Evolutionary conservation across 2,329 filamentous ascomycete species (phyloP).

Genomic region (Aureobasidium sp.): DNA sequence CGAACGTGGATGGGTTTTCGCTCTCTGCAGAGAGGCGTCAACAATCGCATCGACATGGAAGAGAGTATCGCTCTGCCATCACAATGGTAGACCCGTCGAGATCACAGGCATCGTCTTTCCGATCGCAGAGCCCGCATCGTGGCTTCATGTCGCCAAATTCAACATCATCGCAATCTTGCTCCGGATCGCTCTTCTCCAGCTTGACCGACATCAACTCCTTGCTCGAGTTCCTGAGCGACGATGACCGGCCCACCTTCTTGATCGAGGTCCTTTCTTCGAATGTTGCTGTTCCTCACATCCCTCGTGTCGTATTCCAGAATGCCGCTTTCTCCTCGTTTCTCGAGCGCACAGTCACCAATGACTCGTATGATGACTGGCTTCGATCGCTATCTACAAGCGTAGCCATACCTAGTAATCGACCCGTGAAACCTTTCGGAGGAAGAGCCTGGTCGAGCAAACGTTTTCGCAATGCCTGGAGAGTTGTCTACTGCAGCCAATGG

Average conservation of each 20-base stretch:
- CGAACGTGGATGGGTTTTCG: background rate
- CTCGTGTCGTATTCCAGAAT: constrained; percentile 12
- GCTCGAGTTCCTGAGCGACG: constrained; percentile 6
- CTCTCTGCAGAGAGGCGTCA: background rate
- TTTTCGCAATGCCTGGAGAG: constrained; percentile 8
- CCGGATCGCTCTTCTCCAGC: constrained; percentile 1
- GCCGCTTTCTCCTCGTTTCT: constrained; percentile 1
- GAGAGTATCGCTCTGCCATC: background rate
- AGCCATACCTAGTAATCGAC: background rate
- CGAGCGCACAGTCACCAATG: background rate
- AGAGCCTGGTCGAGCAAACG: constrained; percentile 11
- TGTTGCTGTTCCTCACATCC: constrained; percentile 7
- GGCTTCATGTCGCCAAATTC: background rate
- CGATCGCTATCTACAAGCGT: background rate
- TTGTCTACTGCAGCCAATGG: constrained; percentile 4
- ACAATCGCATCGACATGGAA: background rate
- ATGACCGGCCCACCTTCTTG: constrained; percentile 6
- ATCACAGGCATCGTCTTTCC: constrained; percentile 3
- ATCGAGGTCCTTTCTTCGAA: constrained; percentile 1
- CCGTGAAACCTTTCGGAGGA: constrained; percentile 5
- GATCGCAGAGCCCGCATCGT: constrained; percentile 3
- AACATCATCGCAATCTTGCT: constrained; percentile 3
- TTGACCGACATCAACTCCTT: constrained; percentile 5
- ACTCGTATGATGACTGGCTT: constrained; percentile 10
- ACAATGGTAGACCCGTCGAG: constrained; percentile 6